Evolutionary conservation across 2,329 filamentous ascomycete genomes (phyloP).

Genomic region (Daldinia sp.): DNA sequence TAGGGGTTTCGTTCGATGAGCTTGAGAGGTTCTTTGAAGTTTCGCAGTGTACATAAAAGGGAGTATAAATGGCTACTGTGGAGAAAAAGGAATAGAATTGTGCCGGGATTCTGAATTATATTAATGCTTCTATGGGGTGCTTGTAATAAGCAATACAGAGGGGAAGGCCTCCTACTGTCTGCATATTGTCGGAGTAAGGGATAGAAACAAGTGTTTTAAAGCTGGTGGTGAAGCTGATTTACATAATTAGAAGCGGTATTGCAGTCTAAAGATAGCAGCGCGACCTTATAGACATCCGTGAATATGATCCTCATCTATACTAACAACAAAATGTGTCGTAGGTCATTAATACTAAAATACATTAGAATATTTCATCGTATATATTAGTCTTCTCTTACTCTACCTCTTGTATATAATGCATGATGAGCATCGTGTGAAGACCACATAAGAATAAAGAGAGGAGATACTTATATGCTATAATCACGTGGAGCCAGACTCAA

Average conservation of each 20-base stretch:
- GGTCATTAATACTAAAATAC: neutral
- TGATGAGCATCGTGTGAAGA: neutral
- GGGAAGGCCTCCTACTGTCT: neutral
- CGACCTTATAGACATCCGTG: neutral
- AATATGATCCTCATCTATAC: neutral
- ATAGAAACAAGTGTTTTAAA: neutral
- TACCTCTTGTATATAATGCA: neutral
- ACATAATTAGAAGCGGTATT: neutral
- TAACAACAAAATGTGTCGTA: neutral
- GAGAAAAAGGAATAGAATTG: neutral
- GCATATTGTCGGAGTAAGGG: neutral
- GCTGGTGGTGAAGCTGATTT: neutral
- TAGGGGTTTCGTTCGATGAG: conserved; percentile 50
- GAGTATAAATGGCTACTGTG: neutral
- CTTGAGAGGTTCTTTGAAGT: conserved; percentile 49
- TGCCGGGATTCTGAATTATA: neutral
- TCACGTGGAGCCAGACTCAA: neutral
- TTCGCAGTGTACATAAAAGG: conserved; percentile 27
- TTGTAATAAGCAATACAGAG: neutral
- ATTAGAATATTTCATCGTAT: neutral
- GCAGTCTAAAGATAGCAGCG: neutral
- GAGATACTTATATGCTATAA: neutral
- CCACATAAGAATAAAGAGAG: neutral
- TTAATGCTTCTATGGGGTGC: neutral
- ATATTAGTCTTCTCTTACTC: neutral